These are phyloP conservation scores for Pyronema domesticum DNA, from an alignment of 495 filamentous ascomycete genomes.

Conservation along the genomic window DNA sequence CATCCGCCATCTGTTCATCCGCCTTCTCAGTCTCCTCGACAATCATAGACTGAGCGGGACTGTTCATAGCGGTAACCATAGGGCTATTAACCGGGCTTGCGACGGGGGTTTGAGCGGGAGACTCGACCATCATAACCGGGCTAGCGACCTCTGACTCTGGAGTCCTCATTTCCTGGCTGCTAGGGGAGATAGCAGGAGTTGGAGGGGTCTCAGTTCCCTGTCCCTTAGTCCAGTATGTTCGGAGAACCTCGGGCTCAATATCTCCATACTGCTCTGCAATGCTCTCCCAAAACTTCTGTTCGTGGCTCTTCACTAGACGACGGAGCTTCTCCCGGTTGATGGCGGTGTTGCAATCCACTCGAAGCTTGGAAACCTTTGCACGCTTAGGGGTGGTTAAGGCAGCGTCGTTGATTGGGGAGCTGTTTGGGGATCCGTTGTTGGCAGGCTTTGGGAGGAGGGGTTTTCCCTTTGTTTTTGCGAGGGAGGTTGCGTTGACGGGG, in stretches of 20 bases:
- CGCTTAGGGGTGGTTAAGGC: not conserved
- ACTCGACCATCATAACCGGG: too few species aligned
- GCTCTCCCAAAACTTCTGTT: conserved; percentile 51
- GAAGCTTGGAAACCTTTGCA: conserved; percentile 10
- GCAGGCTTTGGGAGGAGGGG: conserved; percentile 24
- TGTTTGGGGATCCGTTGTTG: conserved; percentile 4
- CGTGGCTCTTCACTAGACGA: conserved; percentile 49
- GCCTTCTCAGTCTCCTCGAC: too few species aligned
- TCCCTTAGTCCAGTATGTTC: conserved; percentile 43
- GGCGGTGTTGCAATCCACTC: conserved; percentile 24
- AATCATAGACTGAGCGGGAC: too few species aligned
- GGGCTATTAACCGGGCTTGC: too few species aligned
- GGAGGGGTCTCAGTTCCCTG: conserved; percentile 7
- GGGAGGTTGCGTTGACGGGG: conserved; percentile 24
- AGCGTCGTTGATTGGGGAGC: conserved; percentile 10
- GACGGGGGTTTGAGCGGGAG: too few species aligned
- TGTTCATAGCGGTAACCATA: too few species aligned
- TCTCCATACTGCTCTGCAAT: conserved; percentile 53
- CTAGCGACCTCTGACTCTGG: too few species aligned
- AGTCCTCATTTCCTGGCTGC: not conserved
- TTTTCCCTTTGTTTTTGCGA: conserved; percentile 23
- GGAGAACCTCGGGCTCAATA: conserved; percentile 43
- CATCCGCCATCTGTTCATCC: too few species aligned
- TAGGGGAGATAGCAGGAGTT: conserved; percentile 20
- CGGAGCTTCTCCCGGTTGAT: conserved; percentile 53